Conservation (phyloP, 768 basidiomycete genomes). For the Lactifluus echinatus region DNA sequence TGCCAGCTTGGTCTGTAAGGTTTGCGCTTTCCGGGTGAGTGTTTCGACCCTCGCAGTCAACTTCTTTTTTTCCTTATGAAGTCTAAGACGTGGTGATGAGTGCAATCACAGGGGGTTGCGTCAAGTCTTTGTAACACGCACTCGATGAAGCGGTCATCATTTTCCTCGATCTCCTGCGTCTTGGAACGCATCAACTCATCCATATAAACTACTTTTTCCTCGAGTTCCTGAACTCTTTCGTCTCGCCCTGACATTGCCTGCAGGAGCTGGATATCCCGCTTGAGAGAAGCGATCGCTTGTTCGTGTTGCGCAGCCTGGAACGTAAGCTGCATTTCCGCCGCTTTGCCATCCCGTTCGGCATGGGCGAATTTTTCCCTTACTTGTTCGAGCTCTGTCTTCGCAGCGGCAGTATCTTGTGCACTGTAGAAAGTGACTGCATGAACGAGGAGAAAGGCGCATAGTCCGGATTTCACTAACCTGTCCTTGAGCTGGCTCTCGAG, state of each 20-base stretch:
- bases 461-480: conserved; percentile 33
- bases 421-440: conserved; percentile 30
- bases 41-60: conserved; percentile 59
- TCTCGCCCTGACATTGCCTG: conserved; percentile 48
- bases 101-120: neutral
- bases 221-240: conserved; percentile 46
- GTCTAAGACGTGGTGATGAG: conserved; percentile 33
- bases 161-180: conserved; percentile 73
- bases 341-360: conserved; percentile 39
- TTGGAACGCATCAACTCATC: conserved; percentile 62
- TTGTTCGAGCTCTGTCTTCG: conserved; percentile 24
- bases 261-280: conserved; percentile 45
- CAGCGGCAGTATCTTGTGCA: conserved; percentile 35
- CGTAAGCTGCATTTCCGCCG: conserved; percentile 57
- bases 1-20: conserved; percentile 56
- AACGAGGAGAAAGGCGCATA: neutral
- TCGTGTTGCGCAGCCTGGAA: conserved; percentile 60
- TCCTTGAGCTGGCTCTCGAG: conserved; percentile 58
- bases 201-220: conserved; percentile 67
- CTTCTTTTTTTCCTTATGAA: conserved; percentile 76
- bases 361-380: conserved; percentile 31
- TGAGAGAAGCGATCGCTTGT: conserved; percentile 49
- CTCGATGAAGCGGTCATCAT: conserved; percentile 76
- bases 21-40: conserved; percentile 64
- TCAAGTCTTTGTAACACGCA: conserved; percentile 32